phyloP scores from a whole-genome alignment of 2,329 filamentous ascomycete species.

The Fusarium clavum region DNA sequence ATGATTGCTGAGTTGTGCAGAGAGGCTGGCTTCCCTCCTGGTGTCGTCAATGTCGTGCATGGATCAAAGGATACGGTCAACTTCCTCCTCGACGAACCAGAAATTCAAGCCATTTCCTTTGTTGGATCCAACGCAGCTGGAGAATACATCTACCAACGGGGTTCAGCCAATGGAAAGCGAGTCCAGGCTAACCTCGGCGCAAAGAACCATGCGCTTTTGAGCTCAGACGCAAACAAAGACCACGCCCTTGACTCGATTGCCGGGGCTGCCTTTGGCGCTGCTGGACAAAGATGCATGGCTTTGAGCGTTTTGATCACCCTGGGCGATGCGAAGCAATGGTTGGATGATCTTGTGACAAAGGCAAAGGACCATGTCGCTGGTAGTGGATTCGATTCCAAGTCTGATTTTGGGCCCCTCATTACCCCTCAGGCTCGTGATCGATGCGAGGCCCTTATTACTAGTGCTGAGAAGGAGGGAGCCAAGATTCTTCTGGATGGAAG shows the following conservation, averaged over 20 bases:
- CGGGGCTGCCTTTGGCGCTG: constrained; percentile 84
- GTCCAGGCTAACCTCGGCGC: constrained; percentile 85
- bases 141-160: constrained; percentile 81
- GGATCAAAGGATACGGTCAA: constrained; percentile 80
- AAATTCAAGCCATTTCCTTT: constrained; percentile 83
- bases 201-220: constrained; percentile 84
- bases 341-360: constrained; percentile 77
- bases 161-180: constrained; percentile 81
- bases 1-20: constrained; percentile 80
- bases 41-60: constrained; percentile 81
- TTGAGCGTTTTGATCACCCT: constrained; percentile 80
- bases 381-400: constrained; percentile 79
- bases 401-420: constrained; percentile 82
- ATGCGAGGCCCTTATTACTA: constrained; percentile 77
- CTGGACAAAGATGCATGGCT: constrained; percentile 85
- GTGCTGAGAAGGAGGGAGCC: constrained; percentile 79
- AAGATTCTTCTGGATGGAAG: constrained; percentile 82
- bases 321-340: constrained; percentile 79
- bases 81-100: constrained; percentile 81
- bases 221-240: constrained; percentile 85
- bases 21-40: constrained; percentile 80
- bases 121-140: constrained; percentile 85
- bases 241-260: constrained; percentile 81
- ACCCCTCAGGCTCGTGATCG: constrained; percentile 77
- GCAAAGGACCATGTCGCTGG: constrained; percentile 77